A percentile compares a stretch with the other conserved stretches of the same genome.
phyloP scores from a whole-genome alignment of 345 rosid genomes.

The Lenwebbia sp. region DNA sequence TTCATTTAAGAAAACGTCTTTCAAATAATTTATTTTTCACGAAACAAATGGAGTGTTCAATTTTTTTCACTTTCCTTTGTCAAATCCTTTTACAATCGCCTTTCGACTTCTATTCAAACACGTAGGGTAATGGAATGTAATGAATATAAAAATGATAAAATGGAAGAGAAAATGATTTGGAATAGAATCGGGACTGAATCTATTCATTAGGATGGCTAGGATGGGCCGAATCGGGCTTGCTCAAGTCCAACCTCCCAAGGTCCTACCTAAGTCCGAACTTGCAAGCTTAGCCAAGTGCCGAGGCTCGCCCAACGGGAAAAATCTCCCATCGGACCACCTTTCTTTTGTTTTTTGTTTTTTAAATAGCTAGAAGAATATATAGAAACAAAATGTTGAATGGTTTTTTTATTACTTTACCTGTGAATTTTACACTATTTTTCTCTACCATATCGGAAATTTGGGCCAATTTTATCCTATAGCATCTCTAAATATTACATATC shows the following conservation, averaged over 20 bases:
- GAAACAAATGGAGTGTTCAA: background rate
- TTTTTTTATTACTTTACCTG: background rate
- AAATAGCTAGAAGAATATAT: no score
- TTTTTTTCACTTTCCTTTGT: background rate
- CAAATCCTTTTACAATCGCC: background rate
- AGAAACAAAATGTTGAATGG: no score
- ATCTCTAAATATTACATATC: background rate
- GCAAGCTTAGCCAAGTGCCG: no score
- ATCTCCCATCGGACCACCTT: no score
- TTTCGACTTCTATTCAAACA: background rate
- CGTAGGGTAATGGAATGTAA: background rate
- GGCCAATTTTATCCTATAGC: background rate
- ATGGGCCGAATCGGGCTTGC: no score
- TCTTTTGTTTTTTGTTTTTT: no score
- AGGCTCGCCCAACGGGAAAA: no score
- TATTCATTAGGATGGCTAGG: no score
- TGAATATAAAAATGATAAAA: background rate
- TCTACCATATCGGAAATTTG: background rate
- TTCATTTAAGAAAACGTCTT: accelerated
- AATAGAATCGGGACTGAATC: no score
- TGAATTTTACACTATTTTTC: background rate
- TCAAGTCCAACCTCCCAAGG: no score
- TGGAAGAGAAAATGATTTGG: background rate
- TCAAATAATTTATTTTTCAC: no score
- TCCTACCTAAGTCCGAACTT: no score